Evolutionary conservation across 345 rosid species (phyloP).

Genomic region (Lagerstroemia speciosa): DNA sequence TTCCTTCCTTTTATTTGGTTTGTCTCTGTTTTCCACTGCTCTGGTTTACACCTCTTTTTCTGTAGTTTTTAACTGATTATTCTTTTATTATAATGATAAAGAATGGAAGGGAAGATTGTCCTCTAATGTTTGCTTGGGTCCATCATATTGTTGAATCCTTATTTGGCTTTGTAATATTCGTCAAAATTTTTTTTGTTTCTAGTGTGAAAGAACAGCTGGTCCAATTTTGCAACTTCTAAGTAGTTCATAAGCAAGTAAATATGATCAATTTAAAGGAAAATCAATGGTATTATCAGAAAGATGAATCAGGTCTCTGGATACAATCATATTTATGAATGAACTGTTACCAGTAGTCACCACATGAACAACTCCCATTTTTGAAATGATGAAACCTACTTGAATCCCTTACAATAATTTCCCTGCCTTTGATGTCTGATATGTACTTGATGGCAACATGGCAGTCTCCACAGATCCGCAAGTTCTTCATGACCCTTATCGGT

Average conservation of each 20-base stretch:
- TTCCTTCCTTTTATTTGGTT: background rate
- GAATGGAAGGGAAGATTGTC: background rate
- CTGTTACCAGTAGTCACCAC: constrained; percentile 67
- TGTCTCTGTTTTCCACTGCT: background rate
- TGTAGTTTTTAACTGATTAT: background rate
- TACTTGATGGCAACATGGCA: constrained; percentile 66
- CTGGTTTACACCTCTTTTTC: background rate
- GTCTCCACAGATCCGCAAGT: constrained; percentile 63
- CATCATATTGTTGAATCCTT: background rate
- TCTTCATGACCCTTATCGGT: constrained; percentile 76
- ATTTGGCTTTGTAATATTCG: background rate
- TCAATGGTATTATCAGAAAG: no score
- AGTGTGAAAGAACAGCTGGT: background rate
- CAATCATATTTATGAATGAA: background rate
- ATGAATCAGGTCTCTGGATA: background rate
- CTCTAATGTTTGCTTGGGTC: background rate
- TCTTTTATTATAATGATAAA: background rate
- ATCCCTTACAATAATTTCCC: constrained; percentile 67
- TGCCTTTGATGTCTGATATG: constrained; percentile 47
- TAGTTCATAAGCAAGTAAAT: background rate
- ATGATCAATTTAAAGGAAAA: no score
- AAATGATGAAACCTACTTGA: constrained; percentile 83
- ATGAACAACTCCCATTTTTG: constrained; percentile 59
- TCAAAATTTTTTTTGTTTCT: background rate
- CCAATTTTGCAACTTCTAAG: background rate